phyloP scores from a whole-genome alignment of 75 land plant genomes.

The Ceratopteris richardii region DNA sequence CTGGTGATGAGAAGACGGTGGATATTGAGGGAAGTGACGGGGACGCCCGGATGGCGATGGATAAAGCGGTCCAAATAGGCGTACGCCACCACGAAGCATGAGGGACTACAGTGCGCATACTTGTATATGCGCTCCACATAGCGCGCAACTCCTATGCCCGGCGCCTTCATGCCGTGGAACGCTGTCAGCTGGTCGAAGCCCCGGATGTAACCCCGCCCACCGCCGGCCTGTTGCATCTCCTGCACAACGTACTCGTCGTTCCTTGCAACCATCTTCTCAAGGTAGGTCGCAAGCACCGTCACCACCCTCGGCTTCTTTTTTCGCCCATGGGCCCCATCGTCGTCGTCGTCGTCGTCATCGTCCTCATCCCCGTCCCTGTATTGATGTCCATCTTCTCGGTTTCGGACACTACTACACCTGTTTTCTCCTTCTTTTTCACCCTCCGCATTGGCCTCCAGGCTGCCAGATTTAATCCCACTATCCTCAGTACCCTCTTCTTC shows the following conservation, averaged over 20 bases:
- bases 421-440: too few species aligned
- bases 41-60: constrained; percentile 16
- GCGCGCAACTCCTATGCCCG: constrained; percentile 16
- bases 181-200: constrained; percentile 6
- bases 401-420: too few species aligned
- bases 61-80: constrained; percentile 26
- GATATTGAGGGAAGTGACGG: constrained; percentile 22
- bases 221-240: too few species aligned
- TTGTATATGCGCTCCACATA: constrained; percentile 31
- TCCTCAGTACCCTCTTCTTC: too few species aligned
- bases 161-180: constrained; percentile 29
- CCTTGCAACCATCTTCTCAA: constrained; percentile 45
- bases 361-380: too few species aligned
- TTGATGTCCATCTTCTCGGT: too few species aligned
- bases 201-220: too few species aligned
- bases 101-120: constrained; percentile 33
- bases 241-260: constrained; percentile 32
- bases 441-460: too few species aligned
- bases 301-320: constrained; percentile 1
- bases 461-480: too few species aligned
- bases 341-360: too few species aligned
- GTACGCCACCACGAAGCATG: constrained; percentile 35
- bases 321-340: constrained; percentile 28
- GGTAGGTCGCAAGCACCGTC: constrained; percentile 37
- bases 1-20: constrained; percentile 42